phyloP scores from a whole-genome alignment of 331 rosid species.

The Pyracantha coccinea region DNA sequence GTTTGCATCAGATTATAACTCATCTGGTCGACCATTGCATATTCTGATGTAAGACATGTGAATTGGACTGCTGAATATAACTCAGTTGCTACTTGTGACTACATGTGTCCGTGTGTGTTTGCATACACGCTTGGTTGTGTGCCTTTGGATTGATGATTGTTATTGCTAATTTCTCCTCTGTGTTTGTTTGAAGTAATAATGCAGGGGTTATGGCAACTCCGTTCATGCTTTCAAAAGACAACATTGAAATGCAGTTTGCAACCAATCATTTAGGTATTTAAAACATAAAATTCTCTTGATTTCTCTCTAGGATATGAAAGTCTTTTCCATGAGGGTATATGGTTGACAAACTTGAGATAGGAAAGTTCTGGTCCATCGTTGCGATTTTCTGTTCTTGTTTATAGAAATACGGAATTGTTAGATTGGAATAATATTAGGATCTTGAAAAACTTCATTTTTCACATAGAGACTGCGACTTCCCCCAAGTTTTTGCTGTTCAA shows the following conservation, averaged over 20 bases:
- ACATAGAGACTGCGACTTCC: no score
- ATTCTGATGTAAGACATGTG: constrained; percentile 55
- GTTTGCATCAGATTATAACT: constrained; percentile 57
- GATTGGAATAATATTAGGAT: neutral
- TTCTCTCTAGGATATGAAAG: neutral
- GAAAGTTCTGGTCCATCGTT: neutral
- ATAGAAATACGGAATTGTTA: constrained; percentile 3
- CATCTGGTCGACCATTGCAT: constrained; percentile 61
- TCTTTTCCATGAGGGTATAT: neutral
- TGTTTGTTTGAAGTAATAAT: constrained; percentile 63
- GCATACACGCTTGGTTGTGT: neutral
- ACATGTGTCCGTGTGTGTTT: neutral
- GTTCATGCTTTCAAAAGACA: constrained; percentile 68
- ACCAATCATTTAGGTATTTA: constrained; percentile 77
- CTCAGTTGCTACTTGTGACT: neutral
- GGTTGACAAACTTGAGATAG: neutral
- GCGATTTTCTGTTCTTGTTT: neutral
- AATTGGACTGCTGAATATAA: neutral
- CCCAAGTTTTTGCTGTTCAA: no score
- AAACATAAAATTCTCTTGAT: constrained; percentile 5
- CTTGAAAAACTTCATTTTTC: no score
- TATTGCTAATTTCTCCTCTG: constrained; percentile 5
- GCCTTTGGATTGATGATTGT: neutral
- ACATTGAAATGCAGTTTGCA: constrained; percentile 84
- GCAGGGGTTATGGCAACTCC: constrained; percentile 95